Base-by-base conservation (phyloP, 345 rosid species). In the Trapa incisa region DNA sequence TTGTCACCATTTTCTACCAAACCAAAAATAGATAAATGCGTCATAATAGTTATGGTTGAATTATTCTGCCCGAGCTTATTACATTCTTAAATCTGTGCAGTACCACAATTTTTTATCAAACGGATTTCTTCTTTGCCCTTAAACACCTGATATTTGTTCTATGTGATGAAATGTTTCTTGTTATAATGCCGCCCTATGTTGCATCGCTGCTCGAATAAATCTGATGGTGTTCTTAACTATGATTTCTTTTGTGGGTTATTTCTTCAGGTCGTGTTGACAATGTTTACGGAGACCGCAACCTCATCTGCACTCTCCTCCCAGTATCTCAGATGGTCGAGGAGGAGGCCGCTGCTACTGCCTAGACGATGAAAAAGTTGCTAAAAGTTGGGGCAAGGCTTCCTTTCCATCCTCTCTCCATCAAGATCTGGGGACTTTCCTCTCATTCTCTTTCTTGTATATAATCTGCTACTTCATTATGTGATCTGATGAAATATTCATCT, bases 271-370 rank as follows among this genome's bases (percentile, higher is more conserved):
- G 99, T 15, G 91, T 91, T 47, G 96, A 91, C 82, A 95, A 95
- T 64, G 97, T 95, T 43, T 91, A 95, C 54, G 97, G 99, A 39
- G 99, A 95, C 77, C 91, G 97, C 82, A 87, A 95, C 75, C 90
- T 95, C 70, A 70, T 86, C 72, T 89, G 96, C 80, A 95, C 96
- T 71, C 97, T 95, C 70, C 96, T 74, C 12, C 76, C 96, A 17
- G 92, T 76, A 3, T 77, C 88, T 32, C 89, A 79, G 67, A 72
- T 58, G 72, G 83, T 66, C 0, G 99, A 95, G 77, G 97, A 91
- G 75, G 80, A 75, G 76, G 96, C 85, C 22, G 97, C 91, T 47
- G 97, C 96, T 32, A 86, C 85, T 38, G 97, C 87, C 65, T 94
- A 79, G 71, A 36, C 43, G 67, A 37, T 45, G 68, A 4, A 62